Evolutionary conservation across 1,139 yeast genomes (phyloP), one percentile per base, ranked within the genome.

Genomic region (Candida gigantensis): DNA sequence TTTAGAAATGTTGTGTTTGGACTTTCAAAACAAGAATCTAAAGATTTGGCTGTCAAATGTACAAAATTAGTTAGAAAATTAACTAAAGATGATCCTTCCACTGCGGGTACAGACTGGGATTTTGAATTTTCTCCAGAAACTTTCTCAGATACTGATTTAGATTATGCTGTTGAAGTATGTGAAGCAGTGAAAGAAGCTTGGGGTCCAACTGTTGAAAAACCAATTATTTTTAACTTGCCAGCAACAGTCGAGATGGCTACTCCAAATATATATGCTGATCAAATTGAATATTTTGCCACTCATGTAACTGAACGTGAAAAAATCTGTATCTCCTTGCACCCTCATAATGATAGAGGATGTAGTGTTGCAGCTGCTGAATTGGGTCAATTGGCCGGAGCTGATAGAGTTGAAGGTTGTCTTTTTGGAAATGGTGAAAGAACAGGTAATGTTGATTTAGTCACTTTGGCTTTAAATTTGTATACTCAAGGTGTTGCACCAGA

Each of bases 341-440:
- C 74, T 34, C 77, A 71, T 49, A 71, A 71, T 44, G 77, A 71
- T 45, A 61, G 77, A 49, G 77, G 77, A 1, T 71, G 77, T 49
- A 74, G 73, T 24, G 74, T 71, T 24, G 77, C 77, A 19, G 77
- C 77, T 17, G 65, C 74, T 12, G 77, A 71, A 49, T 60, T 71
- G 43, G 77, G 75, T 19, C 57, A 65, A 36, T 54, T 71, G 52
- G 77, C 77, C 10, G 77, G 77, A 37, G 77, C 76, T 31, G 76
- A 71, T 51, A 60, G 77, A 52, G 72, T 71, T 18, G 77, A 71
- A 47, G 77, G 77, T 2, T 70, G 76, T 56, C 61, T 71, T 37
- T 71, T 71, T 38, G 77, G 77, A 11, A 70, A 68, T 41, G 77
- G 77, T 44, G 77, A 71, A 53, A 59, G 77, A 53, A 71, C 77